phyloP scores from a whole-genome alignment of 306 rosid genomes.

The Carpinus viminea region DNA sequence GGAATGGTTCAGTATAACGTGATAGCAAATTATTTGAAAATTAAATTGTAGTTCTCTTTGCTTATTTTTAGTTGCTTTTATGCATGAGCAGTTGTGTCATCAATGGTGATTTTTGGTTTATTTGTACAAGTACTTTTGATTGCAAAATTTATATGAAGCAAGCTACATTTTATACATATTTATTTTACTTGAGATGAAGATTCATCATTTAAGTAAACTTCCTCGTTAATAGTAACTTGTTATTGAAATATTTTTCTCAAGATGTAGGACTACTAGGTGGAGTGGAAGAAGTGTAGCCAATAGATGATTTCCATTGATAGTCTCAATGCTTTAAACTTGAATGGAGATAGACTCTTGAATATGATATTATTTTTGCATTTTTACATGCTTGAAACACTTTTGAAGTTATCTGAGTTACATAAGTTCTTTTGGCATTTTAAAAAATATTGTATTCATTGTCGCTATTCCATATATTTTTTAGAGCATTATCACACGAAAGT shows the following conservation, averaged over 20 bases:
- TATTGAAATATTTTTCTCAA: slow-evolving; percentile 5
- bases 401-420: not conserved
- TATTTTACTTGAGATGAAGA: not conserved
- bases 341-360: not conserved
- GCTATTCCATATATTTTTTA: no score
- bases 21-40: not conserved
- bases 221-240: not conserved
- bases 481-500: not conserved
- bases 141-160: not conserved
- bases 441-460: no score
- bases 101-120: no score
- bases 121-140: not conserved
- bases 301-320: not conserved
- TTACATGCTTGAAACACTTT: not conserved
- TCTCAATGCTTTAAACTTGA: not conserved
- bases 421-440: no score
- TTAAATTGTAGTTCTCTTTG: not conserved
- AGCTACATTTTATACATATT: not conserved
- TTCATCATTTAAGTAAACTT: not conserved
- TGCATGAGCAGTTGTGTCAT: not conserved
- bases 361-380: not conserved
- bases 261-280: not conserved
- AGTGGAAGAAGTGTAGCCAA: not conserved
- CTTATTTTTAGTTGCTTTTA: not conserved
- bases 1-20: not conserved